phyloP scores from a whole-genome alignment of 2,329 filamentous ascomycete genomes.

The Diaporthe humulicola region DNA sequence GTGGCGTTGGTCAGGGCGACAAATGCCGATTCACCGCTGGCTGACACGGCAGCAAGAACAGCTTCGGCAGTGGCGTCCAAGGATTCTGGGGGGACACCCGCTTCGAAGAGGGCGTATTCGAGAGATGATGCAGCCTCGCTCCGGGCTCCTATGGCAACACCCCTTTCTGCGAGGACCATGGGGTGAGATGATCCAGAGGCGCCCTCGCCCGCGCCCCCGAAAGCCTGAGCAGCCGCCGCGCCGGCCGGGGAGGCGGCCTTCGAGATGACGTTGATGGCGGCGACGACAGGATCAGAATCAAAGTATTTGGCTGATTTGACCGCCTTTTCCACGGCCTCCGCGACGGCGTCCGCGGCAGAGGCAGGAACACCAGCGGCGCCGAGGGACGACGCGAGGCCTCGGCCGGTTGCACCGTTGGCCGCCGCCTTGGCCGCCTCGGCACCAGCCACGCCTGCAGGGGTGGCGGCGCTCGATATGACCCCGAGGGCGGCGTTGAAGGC shows the following conservation, averaged over 20 bases:
- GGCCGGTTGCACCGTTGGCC: background rate
- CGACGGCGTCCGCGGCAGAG: background rate
- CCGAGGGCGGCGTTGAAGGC: slow-evolving; percentile 14
- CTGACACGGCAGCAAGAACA: background rate
- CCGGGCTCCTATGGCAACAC: too few species aligned
- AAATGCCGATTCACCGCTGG: background rate
- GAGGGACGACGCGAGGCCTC: background rate
- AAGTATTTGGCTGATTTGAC: background rate
- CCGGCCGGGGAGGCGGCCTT: background rate
- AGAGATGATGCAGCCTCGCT: too few species aligned
- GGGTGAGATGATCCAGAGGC: background rate
- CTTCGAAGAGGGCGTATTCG: too few species aligned
- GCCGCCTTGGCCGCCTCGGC: background rate
- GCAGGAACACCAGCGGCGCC: slow-evolving; percentile 5
- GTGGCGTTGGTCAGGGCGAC: background rate
- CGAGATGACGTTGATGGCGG: background rate
- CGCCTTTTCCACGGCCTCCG: background rate
- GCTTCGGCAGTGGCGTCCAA: background rate
- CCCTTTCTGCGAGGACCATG: background rate
- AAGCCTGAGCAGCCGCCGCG: background rate
- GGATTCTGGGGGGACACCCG: background rate
- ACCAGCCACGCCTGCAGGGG: background rate
- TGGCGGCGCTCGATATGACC: background rate
- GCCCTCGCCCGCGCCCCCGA: background rate
- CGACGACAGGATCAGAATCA: background rate